Base-by-base conservation (phyloP, 164 flowering plant genomes). In the Macadamia integrifolia region DNA sequence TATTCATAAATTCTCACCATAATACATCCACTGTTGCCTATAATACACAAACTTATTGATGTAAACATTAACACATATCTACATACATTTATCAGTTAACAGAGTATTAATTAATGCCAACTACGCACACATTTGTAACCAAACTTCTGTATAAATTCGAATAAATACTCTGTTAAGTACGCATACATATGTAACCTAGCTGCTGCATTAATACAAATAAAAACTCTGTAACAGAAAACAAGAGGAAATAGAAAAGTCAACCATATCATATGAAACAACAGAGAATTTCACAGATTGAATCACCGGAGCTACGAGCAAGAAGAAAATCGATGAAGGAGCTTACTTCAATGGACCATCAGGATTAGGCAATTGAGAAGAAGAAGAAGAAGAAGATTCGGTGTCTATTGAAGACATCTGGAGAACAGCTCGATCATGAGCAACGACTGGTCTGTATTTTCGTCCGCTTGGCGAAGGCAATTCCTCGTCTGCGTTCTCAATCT, bases 371-470 rank as follows among this genome's bases (percentile, higher is more conserved):
- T 57, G 57, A 35, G 77, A 29, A 15, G 84, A 69, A 63, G 84
- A 67, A 35, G 77, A 29, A 15, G 84, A 69, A 63, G 84, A 67
- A 63, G 84, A 67, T 66, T 75, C 78, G 8, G 80, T 67, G 55
- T 81, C 83, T 60, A 85, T 42, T 29, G 90, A 76, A 9, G 89
- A 77, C 88, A 88, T 88, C 75, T 88, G 77, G 18, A 88, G 80
- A 64, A 88, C 86, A 32, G 88, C 90, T 30, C 82, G 79, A 70
- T 88, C 93, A 50, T 85, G 68, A 65, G 87, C 84, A 2, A 77
- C 88, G 7, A 88, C 90, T 6, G 90, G 93, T 62, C 77, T 69
- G 75, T 88, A 86, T 66, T 80, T 74, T 11, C 86, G 81, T 5
- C 84, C 83, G 8, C 63, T 71, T 2, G 28, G 60, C n/a, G 61